phyloP scores from a whole-genome alignment of 2,329 filamentous ascomycete species.

The Fusarium zealandicum region DNA sequence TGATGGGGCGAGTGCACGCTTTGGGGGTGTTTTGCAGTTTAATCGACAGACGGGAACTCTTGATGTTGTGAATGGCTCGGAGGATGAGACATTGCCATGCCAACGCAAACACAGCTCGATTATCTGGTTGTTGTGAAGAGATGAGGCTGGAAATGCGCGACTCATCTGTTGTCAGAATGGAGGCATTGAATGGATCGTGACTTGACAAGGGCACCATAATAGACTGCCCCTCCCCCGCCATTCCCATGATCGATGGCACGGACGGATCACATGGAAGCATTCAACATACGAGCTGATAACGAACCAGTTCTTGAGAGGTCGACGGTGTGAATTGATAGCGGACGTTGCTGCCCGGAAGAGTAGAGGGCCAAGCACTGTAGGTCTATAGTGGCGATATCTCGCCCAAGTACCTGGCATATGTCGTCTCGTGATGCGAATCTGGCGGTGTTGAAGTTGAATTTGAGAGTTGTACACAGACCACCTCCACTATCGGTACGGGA shows the following conservation, averaged over 20 bases:
- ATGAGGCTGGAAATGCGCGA: not conserved
- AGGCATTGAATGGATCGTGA: not conserved
- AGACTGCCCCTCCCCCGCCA: slow-evolving; percentile 35
- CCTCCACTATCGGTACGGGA: slow-evolving; percentile 13
- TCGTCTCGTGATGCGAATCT: slow-evolving; percentile 5
- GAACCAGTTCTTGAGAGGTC: slow-evolving; percentile 16
- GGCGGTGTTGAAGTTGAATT: slow-evolving; percentile 8
- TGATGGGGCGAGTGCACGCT: not conserved
- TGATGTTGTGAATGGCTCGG: not conserved
- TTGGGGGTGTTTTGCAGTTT: not conserved
- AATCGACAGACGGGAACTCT: slow-evolving; percentile 6
- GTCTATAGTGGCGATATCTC: not conserved
- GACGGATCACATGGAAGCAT: slow-evolving; percentile 34
- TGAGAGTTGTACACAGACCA: slow-evolving; percentile 11
- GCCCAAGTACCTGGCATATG: not conserved
- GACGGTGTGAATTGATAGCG: slow-evolving; percentile 9
- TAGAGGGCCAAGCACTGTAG: not conserved
- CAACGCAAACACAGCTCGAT: not conserved
- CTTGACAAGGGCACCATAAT: not conserved
- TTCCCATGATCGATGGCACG: slow-evolving; percentile 32
- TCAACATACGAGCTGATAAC: slow-evolving; percentile 32
- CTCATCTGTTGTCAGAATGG: too few species aligned
- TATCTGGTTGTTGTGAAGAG: not conserved
- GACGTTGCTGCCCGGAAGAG: not conserved
- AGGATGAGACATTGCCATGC: not conserved